Conservation (phyloP, 495 filamentous ascomycete species). For the Pseudomonodictys pantanalensis region DNA sequence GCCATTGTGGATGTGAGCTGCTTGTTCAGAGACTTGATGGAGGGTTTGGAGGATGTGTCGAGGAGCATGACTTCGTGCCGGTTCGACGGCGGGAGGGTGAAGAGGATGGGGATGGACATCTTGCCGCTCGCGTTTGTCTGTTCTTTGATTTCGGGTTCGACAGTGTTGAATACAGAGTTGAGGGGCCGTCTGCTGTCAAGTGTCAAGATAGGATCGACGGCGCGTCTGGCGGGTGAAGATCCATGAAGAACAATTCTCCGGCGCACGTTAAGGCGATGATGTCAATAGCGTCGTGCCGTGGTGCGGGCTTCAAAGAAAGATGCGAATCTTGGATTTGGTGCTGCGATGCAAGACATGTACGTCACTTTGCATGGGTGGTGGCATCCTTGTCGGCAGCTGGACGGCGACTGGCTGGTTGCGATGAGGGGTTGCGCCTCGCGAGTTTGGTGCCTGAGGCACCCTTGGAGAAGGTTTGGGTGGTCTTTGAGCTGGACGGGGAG, state of each 20-base stretch:
- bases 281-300: neutral
- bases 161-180: too few species aligned
- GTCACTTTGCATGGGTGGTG: neutral
- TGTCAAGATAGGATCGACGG: too few species aligned
- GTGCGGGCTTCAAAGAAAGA: neutral
- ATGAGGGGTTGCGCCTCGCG: too few species aligned
- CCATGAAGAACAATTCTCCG: too few species aligned
- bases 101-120: constrained; percentile 23
- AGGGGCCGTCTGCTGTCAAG: too few species aligned
- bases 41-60: constrained; percentile 10
- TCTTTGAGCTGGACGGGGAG: too few species aligned
- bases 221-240: too few species aligned
- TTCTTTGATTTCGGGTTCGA: neutral
- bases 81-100: constrained; percentile 24
- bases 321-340: neutral
- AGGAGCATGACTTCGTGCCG: constrained; percentile 27
- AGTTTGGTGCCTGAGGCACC: too few species aligned
- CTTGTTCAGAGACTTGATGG: constrained; percentile 23
- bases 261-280: neutral
- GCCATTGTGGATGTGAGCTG: constrained; percentile 17
- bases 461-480: too few species aligned
- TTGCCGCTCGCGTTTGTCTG: neutral
- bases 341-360: neutral
- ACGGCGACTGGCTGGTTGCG: too few species aligned
- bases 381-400: too few species aligned